A percentile compares a stretch with the other conserved stretches of the same genome.
phyloP scores from a whole-genome alignment of 164 flowering plant genomes.

The Tetrastigma voinierianum region DNA sequence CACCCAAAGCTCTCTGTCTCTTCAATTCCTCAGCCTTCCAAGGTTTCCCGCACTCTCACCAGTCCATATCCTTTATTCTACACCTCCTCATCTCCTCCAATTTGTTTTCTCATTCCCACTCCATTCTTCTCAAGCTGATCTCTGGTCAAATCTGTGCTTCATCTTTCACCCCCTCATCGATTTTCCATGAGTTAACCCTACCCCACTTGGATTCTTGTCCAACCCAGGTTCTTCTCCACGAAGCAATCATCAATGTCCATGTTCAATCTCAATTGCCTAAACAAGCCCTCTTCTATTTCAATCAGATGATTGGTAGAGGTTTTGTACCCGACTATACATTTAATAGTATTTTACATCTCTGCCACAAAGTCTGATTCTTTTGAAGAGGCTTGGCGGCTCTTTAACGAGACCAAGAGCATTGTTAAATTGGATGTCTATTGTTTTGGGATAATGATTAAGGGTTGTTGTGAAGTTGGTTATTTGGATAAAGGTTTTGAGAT shows the following conservation, averaged over 20 bases:
- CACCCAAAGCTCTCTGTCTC: conserved; percentile 51
- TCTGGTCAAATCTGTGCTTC: conserved; percentile 33
- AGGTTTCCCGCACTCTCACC: conserved; percentile 36
- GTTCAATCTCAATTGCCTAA: conserved; percentile 35
- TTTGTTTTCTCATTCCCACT: conserved; percentile 38
- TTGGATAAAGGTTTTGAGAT: conserved; percentile 48
- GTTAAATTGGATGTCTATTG: conserved; percentile 47
- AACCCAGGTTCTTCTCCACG: conserved; percentile 22
- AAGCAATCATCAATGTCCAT: conserved; percentile 39
- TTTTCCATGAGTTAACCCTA: conserved; percentile 32
- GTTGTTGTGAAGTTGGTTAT: conserved; percentile 53
- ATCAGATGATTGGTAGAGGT: conserved; percentile 38
- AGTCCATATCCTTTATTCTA: conserved; percentile 36
- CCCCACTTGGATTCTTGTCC: conserved; percentile 6
- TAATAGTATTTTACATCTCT: conserved; percentile 37
- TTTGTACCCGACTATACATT: conserved; percentile 34
- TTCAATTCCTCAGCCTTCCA: conserved; percentile 37
- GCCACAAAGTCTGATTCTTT: conserved; percentile 27
- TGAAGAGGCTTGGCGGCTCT: conserved; percentile 44
- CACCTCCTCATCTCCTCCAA: conserved; percentile 42
- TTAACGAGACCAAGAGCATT: conserved; percentile 25
- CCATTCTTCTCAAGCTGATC: conserved; percentile 38
- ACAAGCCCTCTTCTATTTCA: conserved; percentile 36
- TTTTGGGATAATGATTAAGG: conserved; percentile 69
- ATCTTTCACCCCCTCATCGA: conserved; percentile 32